Evolutionary conservation across 306 rosid species (phyloP), one percentile per base, ranked within the genome.

Genomic region (Vigna radiata): DNA sequence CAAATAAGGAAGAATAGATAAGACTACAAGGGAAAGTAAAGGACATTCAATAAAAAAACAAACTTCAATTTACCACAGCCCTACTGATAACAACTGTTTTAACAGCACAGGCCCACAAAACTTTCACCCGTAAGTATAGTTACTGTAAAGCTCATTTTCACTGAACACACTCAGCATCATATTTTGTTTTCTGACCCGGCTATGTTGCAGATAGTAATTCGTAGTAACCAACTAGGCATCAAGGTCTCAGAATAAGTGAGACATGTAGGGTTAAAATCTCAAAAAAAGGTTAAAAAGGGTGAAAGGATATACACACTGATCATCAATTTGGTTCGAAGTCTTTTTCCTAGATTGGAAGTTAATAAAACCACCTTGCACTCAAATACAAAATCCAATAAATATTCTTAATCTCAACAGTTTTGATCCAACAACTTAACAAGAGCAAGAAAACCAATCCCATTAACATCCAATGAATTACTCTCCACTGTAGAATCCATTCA

Each of bases 31-130:
- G 75, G 90, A 83, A 81, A 78, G 77, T 31, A 66, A 68, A 76
- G 41, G 58, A 81, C 52, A 79, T 80, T 75, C 82, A 84, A 76
- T 23, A 76, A 63, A 81, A 75, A 81, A 85, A 63, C 68, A 83
- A 88, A 81, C 50, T 41, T 68, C 84, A 77, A 72, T 63, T 84
- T 80, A 50, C 79, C 86, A 87, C 68, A 66, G 85, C 73, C 60
- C 75, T 50, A 77, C 61, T 72, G 86, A 87, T 76, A 79, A 77
- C 15, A 81, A 82, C 88, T 86, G 82, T 84, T 86, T 85, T 81
- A 72, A 84, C 90, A 82, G 89, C 72, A 55, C 63, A 85, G 85
- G 86, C 81, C 86, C 93, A 86, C 89, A 81, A 66, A 55, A 64
- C 69, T 54, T 84, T 73, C 82, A 74, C 72, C 80, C 48, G 66